Conservation (phyloP, 2,329 filamentous ascomycete genomes). For the Paracorniculantispora psalliotae region DNA sequence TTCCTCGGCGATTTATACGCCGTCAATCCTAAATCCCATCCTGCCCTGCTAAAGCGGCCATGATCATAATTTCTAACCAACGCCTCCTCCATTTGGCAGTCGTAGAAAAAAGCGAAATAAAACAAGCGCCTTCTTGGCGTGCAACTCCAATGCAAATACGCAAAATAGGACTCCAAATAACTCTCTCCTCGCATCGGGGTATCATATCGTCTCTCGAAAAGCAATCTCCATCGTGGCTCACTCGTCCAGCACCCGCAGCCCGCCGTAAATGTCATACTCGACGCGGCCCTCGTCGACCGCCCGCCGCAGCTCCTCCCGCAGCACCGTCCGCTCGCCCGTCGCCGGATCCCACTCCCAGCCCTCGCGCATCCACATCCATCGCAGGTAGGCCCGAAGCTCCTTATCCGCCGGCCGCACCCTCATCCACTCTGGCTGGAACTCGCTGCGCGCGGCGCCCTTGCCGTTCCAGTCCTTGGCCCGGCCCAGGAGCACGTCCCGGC, state of each 20-base stretch:
- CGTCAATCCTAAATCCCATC: too few species aligned
- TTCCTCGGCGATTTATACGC: too few species aligned
- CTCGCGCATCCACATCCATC: conserved; percentile 89
- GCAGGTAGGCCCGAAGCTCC: conserved; percentile 78
- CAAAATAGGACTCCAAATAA: background rate
- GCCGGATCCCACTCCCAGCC: conserved; percentile 75
- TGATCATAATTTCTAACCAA: too few species aligned
- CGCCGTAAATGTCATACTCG: conserved; percentile 47
- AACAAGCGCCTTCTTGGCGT: too few species aligned
- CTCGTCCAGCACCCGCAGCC: conserved; percentile 38
- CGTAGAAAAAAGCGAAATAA: too few species aligned
- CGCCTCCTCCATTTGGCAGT: too few species aligned
- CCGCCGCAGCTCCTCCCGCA: conserved; percentile 47
- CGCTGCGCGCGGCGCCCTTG: conserved; percentile 37
- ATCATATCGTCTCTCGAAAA: background rate
- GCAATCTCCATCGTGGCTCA: background rate
- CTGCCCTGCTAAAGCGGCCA: too few species aligned
- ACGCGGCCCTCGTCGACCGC: conserved; percentile 56
- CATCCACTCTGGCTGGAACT: conserved; percentile 87
- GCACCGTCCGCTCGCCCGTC: conserved; percentile 58
- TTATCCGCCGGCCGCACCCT: conserved; percentile 78
- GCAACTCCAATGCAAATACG: background rate
- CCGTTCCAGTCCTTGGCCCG: conserved; percentile 64
- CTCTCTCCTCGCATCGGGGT: background rate
- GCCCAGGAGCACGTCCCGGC: conserved; percentile 69